These are phyloP conservation scores for Luffa aegyptiaca DNA, from an alignment of 306 rosid genomes.

Conservation along the genomic window DNA sequence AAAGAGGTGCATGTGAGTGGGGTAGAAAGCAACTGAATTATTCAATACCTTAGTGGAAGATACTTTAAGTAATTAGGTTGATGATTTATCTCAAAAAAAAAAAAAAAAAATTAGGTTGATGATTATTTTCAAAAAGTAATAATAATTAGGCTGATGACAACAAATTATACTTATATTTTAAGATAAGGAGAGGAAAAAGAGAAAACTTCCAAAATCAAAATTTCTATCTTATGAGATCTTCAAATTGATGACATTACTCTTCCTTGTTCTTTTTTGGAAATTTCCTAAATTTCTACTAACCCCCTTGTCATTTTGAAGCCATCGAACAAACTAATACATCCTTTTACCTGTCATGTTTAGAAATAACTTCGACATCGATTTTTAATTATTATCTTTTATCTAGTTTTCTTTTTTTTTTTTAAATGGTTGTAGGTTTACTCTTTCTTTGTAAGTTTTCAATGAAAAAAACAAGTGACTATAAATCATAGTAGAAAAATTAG, in stretches of 20 bases:
- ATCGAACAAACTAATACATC: neutral
- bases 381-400: neutral
- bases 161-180: neutral
- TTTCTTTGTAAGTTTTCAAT: too few relatives aligned
- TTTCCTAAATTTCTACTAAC: neutral
- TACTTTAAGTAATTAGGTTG: neutral
- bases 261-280: neutral
- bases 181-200: neutral
- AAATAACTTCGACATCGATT: neutral
- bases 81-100: too few relatives aligned
- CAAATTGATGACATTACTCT: neutral
- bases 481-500: too few relatives aligned
- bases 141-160: neutral
- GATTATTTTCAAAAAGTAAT: too few relatives aligned
- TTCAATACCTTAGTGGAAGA: neutral
- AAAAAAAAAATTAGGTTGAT: neutral
- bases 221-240: neutral
- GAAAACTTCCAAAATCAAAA: neutral
- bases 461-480: too few relatives aligned
- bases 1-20: too few relatives aligned
- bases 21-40: too few relatives aligned
- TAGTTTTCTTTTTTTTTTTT: too few relatives aligned
- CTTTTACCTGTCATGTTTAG: neutral
- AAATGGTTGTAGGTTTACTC: neutral
- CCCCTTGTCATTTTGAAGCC: neutral